These are phyloP conservation scores for Delphinella strobiligena DNA, from an alignment of 2,329 filamentous ascomycete genomes.

Conservation along the genomic window DNA sequence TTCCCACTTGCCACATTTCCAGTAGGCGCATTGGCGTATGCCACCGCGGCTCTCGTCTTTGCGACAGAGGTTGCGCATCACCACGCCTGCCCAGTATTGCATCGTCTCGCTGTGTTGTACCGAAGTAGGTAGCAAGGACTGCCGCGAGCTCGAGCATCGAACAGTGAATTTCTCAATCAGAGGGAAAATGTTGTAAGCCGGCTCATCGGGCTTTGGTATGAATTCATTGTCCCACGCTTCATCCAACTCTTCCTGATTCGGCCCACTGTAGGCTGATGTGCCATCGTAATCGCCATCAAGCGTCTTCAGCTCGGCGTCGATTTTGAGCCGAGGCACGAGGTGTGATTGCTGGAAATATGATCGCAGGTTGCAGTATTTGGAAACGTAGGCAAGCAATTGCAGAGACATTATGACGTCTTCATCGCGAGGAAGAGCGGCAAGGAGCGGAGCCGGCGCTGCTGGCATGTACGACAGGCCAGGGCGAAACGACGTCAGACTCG, in stretches of 20 bases:
- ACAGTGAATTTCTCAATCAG: constrained; percentile 97
- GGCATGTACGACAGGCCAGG: constrained; percentile 16
- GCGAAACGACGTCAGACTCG: constrained; percentile 44
- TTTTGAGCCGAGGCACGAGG: constrained; percentile 80
- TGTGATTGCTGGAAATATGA: constrained; percentile 94
- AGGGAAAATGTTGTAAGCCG: constrained; percentile 72
- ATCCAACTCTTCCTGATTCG: constrained; percentile 41
- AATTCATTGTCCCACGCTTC: constrained; percentile 92
- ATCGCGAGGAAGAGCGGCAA: constrained; percentile 88
- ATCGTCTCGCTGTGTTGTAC: constrained; percentile 54
- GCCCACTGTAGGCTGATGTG: constrained; percentile 18
- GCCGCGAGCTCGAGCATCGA: constrained; percentile 48
- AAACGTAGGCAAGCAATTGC: constrained; percentile 91
- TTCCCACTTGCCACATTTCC: constrained; percentile 97
- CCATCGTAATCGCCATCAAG: constrained; percentile 56
- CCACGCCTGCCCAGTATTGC: constrained; percentile 99
- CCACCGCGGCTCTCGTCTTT: constrained; percentile 93
- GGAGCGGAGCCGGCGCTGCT: constrained; percentile 45
- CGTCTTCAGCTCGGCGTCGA: constrained; percentile 70
- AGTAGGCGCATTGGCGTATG: constrained; percentile 94
- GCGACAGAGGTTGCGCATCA: constrained; percentile 96
- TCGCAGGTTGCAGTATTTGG: constrained; percentile 93
- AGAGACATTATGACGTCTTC: constrained; percentile 98
- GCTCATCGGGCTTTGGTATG: constrained; percentile 20
- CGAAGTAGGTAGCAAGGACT: constrained; percentile 44